Conservation (phyloP, 345 rosid genomes). For the Passiflora organensis region DNA sequence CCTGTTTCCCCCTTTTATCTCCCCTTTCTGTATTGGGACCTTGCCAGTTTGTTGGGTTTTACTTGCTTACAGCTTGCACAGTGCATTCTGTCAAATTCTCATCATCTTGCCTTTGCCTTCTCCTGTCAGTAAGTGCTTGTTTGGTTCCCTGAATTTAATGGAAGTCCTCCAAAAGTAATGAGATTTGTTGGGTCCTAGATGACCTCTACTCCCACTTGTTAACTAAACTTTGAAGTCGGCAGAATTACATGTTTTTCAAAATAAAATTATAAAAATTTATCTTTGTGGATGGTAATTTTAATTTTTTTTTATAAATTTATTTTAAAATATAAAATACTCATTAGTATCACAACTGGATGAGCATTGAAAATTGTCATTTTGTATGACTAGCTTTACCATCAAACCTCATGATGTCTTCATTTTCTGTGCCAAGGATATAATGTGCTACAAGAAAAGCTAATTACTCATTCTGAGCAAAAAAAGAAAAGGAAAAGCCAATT, state of each 20-base stretch:
- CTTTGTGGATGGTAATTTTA: no score
- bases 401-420: constrained; percentile 6
- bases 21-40: not conserved
- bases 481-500: not conserved
- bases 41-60: not conserved
- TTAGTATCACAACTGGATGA: no score
- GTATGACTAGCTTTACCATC: constrained; percentile 3
- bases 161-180: no score
- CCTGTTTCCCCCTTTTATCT: not conserved
- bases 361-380: not conserved
- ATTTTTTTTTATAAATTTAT: no score
- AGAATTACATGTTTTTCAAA: no score
- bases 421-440: not conserved
- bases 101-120: not conserved
- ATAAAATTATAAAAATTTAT: no score
- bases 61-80: not conserved
- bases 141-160: no score
- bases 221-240: no score
- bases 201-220: no score
- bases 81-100: not conserved
- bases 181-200: no score
- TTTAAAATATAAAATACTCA: no score
- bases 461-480: not conserved
- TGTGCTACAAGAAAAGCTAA: not conserved
- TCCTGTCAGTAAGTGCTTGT: no score